Conservation (phyloP, 768 basidiomycete species). For the Trametes villosa region DNA sequence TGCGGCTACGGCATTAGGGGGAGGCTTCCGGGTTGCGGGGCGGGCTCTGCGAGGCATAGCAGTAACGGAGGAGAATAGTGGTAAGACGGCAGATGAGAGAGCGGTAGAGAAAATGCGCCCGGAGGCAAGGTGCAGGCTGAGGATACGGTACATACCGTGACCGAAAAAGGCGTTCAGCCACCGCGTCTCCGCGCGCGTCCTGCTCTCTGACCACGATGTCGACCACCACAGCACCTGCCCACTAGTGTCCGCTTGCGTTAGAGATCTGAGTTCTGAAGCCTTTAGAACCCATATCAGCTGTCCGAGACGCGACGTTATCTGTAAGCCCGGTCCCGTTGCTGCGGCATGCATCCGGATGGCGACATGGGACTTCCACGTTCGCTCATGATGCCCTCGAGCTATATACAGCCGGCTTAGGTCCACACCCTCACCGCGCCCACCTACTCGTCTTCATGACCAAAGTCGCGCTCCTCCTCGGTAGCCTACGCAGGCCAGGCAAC, state of each 20-base stretch:
- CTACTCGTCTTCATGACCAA: conserved; percentile 21
- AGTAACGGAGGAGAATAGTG: not conserved
- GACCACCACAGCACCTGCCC: not conserved
- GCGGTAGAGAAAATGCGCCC: not conserved
- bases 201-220: not conserved
- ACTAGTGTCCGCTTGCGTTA: not conserved
- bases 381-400: conserved; percentile 4
- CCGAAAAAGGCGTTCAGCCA: conserved; percentile 7
- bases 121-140: too few species aligned
- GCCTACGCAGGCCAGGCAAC: conserved; percentile 30
- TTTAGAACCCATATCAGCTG: too few species aligned
- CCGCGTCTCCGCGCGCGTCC: not conserved
- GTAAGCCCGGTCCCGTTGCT: not conserved
- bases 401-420: not conserved
- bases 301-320: not conserved
- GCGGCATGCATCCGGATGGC: conserved; percentile 5
- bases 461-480: conserved; percentile 31
- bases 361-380: conserved; percentile 7
- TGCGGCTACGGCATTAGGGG: not conserved
- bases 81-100: not conserved
- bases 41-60: conserved; percentile 46
- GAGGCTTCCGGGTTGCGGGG: conserved; percentile 35
- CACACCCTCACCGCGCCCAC: not conserved
- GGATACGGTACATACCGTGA: conserved; percentile 13
- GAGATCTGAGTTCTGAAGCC: too few species aligned